A percentile compares a stretch with the other conserved stretches of the same genome.
These are phyloP conservation scores for Penstemon barbatus DNA, from an alignment of 257 asterid species.

Conservation along the genomic window DNA sequence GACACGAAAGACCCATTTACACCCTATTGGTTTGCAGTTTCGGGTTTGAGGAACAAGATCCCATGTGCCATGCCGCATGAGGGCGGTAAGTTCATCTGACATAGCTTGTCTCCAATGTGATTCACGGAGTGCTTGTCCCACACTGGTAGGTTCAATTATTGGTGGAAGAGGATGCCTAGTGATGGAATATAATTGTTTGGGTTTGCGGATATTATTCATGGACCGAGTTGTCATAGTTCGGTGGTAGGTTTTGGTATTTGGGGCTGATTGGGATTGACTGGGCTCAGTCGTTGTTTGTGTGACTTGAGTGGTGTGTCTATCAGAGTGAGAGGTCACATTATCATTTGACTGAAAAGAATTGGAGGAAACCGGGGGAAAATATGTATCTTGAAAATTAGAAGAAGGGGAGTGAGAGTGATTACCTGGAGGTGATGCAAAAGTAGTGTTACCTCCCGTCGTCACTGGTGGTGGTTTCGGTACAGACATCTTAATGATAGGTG, in stretches of 20 bases:
- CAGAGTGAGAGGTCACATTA: not conserved
- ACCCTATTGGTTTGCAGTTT: not conserved
- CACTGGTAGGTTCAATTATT: not conserved
- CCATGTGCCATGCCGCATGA: not conserved
- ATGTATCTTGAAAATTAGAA: not conserved
- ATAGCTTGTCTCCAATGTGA: constrained; percentile 4
- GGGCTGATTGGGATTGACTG: no score
- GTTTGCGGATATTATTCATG: not conserved
- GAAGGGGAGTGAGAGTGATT: not conserved
- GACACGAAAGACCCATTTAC: not conserved
- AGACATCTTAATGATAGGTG: not conserved
- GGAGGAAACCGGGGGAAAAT: not conserved
- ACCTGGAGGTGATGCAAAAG: not conserved
- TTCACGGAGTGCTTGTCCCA: constrained; percentile 2
- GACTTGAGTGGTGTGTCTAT: no score
- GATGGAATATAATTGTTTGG: not conserved
- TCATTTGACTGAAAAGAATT: not conserved
- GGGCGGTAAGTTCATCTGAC: not conserved
- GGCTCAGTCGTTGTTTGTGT: no score
- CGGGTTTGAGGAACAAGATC: not conserved
- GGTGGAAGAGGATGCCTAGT: no score
- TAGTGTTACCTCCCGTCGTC: not conserved
- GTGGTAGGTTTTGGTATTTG: not conserved
- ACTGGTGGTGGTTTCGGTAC: not conserved
- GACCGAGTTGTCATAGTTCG: not conserved